Evolutionary conservation across 257 asterid genomes (phyloP), one percentile per base, ranked within the genome.

Genomic region (Jacaranda mimosifolia): DNA sequence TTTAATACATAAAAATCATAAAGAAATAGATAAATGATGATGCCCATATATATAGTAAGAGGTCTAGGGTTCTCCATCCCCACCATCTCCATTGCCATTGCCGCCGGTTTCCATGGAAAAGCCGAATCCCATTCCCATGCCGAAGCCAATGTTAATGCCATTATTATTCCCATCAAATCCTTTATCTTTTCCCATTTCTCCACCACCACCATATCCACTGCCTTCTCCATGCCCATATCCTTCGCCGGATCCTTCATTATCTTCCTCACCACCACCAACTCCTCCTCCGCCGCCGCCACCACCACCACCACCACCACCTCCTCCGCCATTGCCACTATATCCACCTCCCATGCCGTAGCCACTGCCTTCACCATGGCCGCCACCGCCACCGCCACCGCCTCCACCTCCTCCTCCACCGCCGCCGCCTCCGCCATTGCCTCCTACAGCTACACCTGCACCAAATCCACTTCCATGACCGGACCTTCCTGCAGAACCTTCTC

Each of bases 111-210:
- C 66, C 66, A 59, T 59, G 9, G 66, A 59, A 26, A 59, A 59
- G 18, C 66, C 66, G 17, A 59, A 59, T 35, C 66, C 66, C 66
- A 59, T 59, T 58, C 65, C 65, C 65, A 58, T 58, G 26, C 64
- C 64, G 7, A 26, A 9, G 38, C 66, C 66, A 7, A 59, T 26
- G 6, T 43, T 43, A 10, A 59, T 59, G 17, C 19, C n/a, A n/a
- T n/a, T n/a, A n/a, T n/a, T 59, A 11, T 9, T 59, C 3, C 66
- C 42, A 5, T 59, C 19, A 59, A 26, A 26, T 1, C 42, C 57
- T 15, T 51, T 51, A 51, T 51, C 55, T 49, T 11, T 49, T 9
- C 55, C 15, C 15, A 12, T 49, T 49, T n/a, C n/a, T n/a, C n/a
- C n/a, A n/a, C n/a, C 55, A 49, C 55, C 38, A 32, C 66, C 64